Base-by-base conservation (phyloP, 2,329 filamentous ascomycete species). In the Tympanopsis confertula region DNA sequence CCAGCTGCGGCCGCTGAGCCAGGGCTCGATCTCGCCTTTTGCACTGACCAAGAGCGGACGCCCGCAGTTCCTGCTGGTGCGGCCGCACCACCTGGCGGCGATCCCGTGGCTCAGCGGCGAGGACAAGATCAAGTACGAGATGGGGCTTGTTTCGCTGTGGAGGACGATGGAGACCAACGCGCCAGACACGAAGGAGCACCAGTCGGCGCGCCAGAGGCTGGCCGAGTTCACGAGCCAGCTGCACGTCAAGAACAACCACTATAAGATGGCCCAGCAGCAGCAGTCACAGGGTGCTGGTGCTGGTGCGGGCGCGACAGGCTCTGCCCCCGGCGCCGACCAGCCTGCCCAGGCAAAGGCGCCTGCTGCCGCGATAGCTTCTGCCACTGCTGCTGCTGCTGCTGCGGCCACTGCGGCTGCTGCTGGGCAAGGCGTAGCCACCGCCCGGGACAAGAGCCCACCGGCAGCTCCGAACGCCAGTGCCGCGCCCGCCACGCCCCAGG, bases 141-240 rank as follows among this genome's bases (percentile, higher is more conserved):
- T 61, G 2, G 75, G 75, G 1, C 57, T 81, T 1, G 59, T 62
- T 7, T 49, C 57, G 2, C 56, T 80, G 0, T 81, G 72, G 67
- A 38, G 43, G 2, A 61, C 56, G 17, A 62, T 71, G 29, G 65
- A 71, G 35, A 66, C 70, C 41, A 65, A 60, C 15, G 55, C 60
- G 1, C 53, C 65, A 0, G 68, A 69, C 17, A 71, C 69, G 3
- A 47, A 49, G 1, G 63, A 69, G 17, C 66, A 77, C 35, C 52
- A 62, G 18, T 57, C 61, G 0, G 74, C 75, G 0, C 68, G 66
- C 44, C 63, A 65, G 29, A 79, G 78, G 55, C 70, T 81, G 17
- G 53, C 59, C 5, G 73, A 79, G 5, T 80, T 81, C 49, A 74
- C 74, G 0, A 64, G 64, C 32, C 75, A 74, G 54, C 61, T 81